Evolutionary conservation across 768 basidiomycete species (phyloP), one percentile per base, ranked within the genome.

Genomic region (Lentinula sp.): DNA sequence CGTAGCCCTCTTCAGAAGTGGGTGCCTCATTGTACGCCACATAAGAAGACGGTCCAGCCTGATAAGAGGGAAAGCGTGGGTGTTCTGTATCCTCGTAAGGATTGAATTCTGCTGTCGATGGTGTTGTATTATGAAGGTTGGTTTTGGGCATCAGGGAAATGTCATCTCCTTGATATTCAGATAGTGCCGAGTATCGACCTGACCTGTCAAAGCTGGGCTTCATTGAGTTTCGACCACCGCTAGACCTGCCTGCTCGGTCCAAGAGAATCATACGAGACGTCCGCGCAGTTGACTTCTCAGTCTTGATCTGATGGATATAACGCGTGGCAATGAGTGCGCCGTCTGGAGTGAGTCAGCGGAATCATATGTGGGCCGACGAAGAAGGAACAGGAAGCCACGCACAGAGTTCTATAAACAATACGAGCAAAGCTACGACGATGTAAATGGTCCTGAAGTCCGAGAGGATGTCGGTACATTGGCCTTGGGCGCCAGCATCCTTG

Each of bases 321-420:
- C 84, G 79, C 13, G 81, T 78, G 4, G 79, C 77, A 52, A 84
- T 75, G 54, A 86, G 64, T 3, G 74, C 75, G n/a, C 80, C 82
- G 63, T 84, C 85, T 86, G 55, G 5, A 59, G 23, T 23, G 59
- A 37, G 40, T 48, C n/a, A 31, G 35, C 13, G 66, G 13, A 63
- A 21, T 21, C 55, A 43, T 13, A 56, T n/a, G 55, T 11, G 21
- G 18, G 37, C 16, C 61, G 43, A 50, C 59, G 45, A 15, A 11
- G 52, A 16, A 43, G 48, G 43, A 40, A 49, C 15, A 52, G 40
- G 31, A 55, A 5, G 46, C 23, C 11, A 76, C 86, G 65, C 66
- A 87, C 87, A 88, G 18, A 85, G 61, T 66, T 87, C 85, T 45
- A 82, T 67, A 28, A 82, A 51, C 42, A 88, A 67, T 21, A 87